Base-by-base conservation (phyloP, 1,139 yeast species). In the Candida albicans region DNA sequence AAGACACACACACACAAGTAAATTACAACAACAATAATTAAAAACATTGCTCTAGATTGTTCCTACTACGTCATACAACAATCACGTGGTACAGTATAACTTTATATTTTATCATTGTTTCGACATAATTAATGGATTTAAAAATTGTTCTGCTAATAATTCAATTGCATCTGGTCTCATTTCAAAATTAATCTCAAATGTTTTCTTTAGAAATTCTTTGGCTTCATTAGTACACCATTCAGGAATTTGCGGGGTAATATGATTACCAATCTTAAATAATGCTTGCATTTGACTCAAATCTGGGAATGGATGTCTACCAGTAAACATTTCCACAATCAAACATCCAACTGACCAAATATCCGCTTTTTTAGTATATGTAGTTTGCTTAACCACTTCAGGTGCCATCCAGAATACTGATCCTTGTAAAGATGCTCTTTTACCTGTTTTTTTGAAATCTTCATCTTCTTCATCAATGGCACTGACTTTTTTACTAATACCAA, bases 381-480 rank as follows among this genome's bases (percentile, higher is more conserved):
- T 84, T 58, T 90, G 96, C 57, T 88, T 87, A 11, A 90, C 96
- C 11, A 91, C 96, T 61, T 91, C 98, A 0, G 98, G 98, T 0
- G 97, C 96, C 98, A 91, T 91, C 98, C 98, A 91, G 58, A 84
- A 91, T 0, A 90, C 96, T 6, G 96, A 87, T 0, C 98, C 98
- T 65, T 90, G 97, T 39, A 91, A 64, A 0, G 96, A 88, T 0
- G 90, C 93, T 39, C 96, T 75, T 53, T 87, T 82, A 24, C 75
- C 70, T 10, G 69, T 57, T 47, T 54, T 63, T 50, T 53, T 58
- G 37, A 56, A 56, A 32, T 51, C 55, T 36, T 53, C 57, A 35
- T 55, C 57, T 22, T 59, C 62, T 33, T 58, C 60, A 33, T 59
- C 62, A 13, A 57, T 54, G n/a, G 54, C 48, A 22, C 61, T 61